phyloP scores from a whole-genome alignment of 140 eudicot species.

The Cichorium intybus region DNA sequence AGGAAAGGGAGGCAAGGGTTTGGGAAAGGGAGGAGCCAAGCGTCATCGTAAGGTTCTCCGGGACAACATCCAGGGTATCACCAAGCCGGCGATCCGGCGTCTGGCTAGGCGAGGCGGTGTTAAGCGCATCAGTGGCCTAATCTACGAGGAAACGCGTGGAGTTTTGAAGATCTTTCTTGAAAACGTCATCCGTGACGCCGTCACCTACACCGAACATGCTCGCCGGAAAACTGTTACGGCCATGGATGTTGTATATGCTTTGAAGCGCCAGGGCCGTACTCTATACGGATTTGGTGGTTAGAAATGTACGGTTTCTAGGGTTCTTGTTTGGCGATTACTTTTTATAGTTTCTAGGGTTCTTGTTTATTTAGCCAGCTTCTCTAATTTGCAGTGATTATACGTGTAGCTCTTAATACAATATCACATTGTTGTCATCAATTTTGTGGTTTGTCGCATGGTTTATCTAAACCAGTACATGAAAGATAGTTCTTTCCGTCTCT shows the following conservation, averaged over 20 bases:
- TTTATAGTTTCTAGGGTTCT: neutral
- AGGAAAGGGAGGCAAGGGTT: neutral
- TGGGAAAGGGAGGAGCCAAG: neutral
- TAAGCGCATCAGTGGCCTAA: conserved; percentile 1
- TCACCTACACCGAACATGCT: neutral
- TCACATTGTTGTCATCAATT: neutral
- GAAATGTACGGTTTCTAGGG: neutral
- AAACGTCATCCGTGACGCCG: neutral
- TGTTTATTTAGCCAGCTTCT: neutral
- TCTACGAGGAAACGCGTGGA: neutral
- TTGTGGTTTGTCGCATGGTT: neutral
- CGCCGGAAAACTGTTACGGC: neutral
- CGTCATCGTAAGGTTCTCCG: neutral
- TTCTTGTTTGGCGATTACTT: no score
- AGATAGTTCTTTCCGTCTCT: neutral
- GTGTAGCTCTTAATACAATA: neutral
- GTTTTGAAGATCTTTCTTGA: neutral
- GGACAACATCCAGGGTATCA: neutral
- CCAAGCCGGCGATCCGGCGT: conserved; percentile 1
- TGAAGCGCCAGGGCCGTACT: neutral
- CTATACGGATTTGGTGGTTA: neutral
- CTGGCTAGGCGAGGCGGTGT: neutral
- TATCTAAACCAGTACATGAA: no score
- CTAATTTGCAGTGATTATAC: neutral
- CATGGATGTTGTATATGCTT: neutral